Evolutionary conservation across 441 rosid species (phyloP).

Genomic region (Pelargonium fulgidum): DNA sequence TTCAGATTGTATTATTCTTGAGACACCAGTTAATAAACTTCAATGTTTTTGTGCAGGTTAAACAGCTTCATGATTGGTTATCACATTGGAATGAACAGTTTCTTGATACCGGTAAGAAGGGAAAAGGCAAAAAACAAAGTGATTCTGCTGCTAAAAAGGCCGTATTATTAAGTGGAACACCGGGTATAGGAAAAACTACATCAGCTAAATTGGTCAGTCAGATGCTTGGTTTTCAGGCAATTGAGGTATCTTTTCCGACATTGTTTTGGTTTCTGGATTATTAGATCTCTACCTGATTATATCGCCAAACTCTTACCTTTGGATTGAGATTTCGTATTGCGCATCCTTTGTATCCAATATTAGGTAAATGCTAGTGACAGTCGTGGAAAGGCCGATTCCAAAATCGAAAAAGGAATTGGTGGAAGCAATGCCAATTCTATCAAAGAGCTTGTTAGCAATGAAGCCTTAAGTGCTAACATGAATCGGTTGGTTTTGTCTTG

Average conservation of each 20-base stretch:
- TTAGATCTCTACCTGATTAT: conserved; percentile 13
- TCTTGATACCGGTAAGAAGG: conserved; percentile 55
- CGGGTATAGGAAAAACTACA: conserved; percentile 96
- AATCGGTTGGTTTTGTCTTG: conserved; percentile 48
- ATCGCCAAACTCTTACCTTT: conserved; percentile 7
- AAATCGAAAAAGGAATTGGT: conserved; percentile 76
- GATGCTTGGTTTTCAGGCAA: conserved; percentile 88
- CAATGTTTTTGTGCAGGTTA: conserved; percentile 47
- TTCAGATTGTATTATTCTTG: conserved; percentile 1
- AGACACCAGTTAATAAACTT: conserved; percentile 5
- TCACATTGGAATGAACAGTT: conserved; percentile 69
- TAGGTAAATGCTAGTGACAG: conserved; percentile 98
- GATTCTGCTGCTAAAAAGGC: conserved; percentile 75
- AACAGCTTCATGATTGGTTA: conserved; percentile 84
- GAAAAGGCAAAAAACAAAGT: conserved; percentile 65
- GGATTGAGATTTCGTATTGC: conserved; percentile 3
- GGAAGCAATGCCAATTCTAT: conserved; percentile 94
- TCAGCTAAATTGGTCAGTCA: conserved; percentile 80
- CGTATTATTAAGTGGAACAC: conserved; percentile 82
- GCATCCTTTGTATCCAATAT: conserved; percentile 6
- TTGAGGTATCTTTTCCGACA: conserved; percentile 51
- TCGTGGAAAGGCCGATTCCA: conserved; percentile 87
- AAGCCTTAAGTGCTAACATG: conserved; percentile 52
- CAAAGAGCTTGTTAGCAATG: conserved; percentile 91
- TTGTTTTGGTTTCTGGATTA: conserved; percentile 13